These are phyloP conservation scores for Cinchona pubescens DNA, from an alignment of 257 asterid species.

Conservation along the genomic window DNA sequence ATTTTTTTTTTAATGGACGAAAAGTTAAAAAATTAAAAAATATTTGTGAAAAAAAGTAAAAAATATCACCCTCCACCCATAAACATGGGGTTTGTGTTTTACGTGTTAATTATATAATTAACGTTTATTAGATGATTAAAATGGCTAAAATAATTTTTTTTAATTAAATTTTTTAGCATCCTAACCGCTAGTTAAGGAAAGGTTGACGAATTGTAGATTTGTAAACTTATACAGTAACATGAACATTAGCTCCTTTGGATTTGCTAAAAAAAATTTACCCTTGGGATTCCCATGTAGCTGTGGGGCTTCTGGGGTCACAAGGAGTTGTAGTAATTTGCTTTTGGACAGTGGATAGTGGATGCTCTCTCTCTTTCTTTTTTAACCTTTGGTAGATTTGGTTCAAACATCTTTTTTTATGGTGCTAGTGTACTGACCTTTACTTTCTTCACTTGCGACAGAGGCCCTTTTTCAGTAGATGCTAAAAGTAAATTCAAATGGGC, in stretches of 20 bases:
- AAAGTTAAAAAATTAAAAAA: too few relatives aligned
- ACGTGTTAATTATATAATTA: too few relatives aligned
- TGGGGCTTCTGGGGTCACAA: conserved; percentile 16
- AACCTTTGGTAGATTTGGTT: conserved; percentile 11
- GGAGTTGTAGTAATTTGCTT: conserved; percentile 12
- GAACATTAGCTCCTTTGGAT: conserved; percentile 19
- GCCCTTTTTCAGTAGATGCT: conserved; percentile 17
- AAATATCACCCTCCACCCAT: too few relatives aligned
- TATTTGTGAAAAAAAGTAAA: too few relatives aligned
- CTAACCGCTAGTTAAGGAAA: too few relatives aligned
- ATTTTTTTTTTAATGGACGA: too few relatives aligned
- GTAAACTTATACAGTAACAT: too few relatives aligned
- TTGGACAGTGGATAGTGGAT: background rate
- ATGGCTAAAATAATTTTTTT: too few relatives aligned
- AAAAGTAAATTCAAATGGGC: conserved; percentile 14
- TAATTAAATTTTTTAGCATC: too few relatives aligned
- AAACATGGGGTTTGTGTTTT: too few relatives aligned
- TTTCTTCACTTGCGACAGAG: conserved; percentile 18
- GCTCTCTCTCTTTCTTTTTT: conserved; percentile 10
- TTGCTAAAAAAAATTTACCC: conserved; percentile 10
- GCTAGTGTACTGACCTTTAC: conserved; percentile 11
- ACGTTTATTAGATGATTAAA: too few relatives aligned
- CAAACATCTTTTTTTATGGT: conserved; percentile 19
- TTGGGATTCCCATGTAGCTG: conserved; percentile 24
- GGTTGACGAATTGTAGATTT: too few relatives aligned